Percentiles rank a stretch among this genome's conserved stretches.
Conservation (phyloP, 1,139 yeast genomes). For the Eremothecium gossypii region DNA sequence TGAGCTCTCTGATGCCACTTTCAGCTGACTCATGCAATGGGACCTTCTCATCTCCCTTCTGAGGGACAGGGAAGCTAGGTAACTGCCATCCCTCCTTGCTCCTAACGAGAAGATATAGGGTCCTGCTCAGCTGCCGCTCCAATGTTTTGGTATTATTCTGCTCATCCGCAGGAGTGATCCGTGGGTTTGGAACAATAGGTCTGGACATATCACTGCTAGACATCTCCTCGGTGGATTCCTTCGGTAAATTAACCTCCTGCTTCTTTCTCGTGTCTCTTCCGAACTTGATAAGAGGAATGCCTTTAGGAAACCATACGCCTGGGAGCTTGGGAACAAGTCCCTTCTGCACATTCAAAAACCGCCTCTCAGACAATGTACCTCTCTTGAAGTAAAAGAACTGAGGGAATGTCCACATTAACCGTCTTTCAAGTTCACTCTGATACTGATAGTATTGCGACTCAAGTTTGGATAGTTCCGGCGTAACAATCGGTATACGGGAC, state of each 20-base stretch:
- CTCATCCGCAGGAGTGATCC: conserved; percentile 71
- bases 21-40: conserved; percentile 72
- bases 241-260: conserved; percentile 66
- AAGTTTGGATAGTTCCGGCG: conserved; percentile 64
- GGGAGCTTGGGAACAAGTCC: conserved; percentile 68
- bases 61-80: conserved; percentile 52
- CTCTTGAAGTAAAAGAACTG: conserved; percentile 83
- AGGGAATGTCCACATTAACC: conserved; percentile 97
- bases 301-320: conserved; percentile 69
- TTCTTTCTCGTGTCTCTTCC: conserved; percentile 81
- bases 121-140: conserved; percentile 71
- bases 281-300: conserved; percentile 78
- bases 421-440: conserved; percentile 75
- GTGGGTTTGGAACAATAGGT: conserved; percentile 60
- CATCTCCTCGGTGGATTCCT: conserved; percentile 35
- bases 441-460: conserved; percentile 72
- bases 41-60: conserved; percentile 23
- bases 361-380: conserved; percentile 84
- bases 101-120: conserved; percentile 62
- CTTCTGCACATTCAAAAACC: conserved; percentile 63
- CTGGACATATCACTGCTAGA: conserved; percentile 49
- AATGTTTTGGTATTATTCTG: conserved; percentile 52
- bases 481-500: conserved; percentile 75
- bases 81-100: conserved; percentile 54
- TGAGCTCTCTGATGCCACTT: conserved; percentile 57